Evolutionary conservation across 1,284 basidiomycete species (phyloP), one percentile per base, ranked within the genome.

Genomic region (Cryptococcus floricola): DNA sequence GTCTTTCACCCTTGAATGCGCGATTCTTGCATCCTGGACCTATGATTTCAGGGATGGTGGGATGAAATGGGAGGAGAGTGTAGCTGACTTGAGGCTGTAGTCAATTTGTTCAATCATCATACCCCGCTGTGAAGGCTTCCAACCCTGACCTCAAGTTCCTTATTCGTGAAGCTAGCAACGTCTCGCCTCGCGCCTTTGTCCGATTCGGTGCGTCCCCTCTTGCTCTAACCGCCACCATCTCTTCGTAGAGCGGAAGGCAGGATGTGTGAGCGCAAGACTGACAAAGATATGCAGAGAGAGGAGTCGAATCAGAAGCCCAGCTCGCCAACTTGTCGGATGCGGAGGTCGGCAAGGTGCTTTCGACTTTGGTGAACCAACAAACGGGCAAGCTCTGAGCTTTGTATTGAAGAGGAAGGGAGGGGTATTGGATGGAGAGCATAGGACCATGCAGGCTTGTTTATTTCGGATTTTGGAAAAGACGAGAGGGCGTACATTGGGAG

Each of bases 141-240:
- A 93, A 96, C 74, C 93, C 92, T 44, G 87, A 94, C 76, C 78
- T 96, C 34, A 93, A 92, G 39, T 83, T 96, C 42, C 76, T 96
- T 65, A 90, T 96, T 68, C 82, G 92, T 62, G 91, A 96, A 80
- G 92, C 92, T n/a, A 81, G 80, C 62, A 91, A 88, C 34, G 90
- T 91, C 9, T 89, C 89, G 48, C 89, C 92, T 52, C 81, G 91
- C 69, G 87, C 86, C 44, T 95, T 94, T 80, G 92, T 89, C 46
- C 82, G 92, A 70, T 94, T 92, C 71, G 91, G 92, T 95, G 78
- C 74, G 91, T 83, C 28, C 23, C 23, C 23, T 50, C 37, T 42
- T 41, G 48, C 14, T 38, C 10, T 34, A 43, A 31, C 18, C 16
- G 49, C 42, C 18, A 10, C 19, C 9, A 18, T 18, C 23, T 16